Base-by-base conservation (phyloP, 495 filamentous ascomycete species). In the Glonium stellatum region DNA sequence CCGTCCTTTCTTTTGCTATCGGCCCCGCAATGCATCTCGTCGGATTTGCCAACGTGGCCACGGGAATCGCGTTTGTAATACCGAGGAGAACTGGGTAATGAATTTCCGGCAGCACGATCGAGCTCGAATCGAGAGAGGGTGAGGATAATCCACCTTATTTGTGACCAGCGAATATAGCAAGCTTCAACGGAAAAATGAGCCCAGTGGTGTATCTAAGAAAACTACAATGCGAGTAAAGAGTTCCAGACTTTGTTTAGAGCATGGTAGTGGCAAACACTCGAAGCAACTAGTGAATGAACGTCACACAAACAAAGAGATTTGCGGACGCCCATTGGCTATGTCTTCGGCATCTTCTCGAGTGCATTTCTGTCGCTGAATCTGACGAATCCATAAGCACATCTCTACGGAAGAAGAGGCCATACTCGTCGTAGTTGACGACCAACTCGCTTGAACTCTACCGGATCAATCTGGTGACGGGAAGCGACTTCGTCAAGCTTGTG, bases 401-500 rank as follows among this genome's bases (percentile, higher is more conserved):
- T 19, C 41, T 34, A 58, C 12, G 69, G 72, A 6, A 77, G 67
- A 48, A 79, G 65, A 15, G 75, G 76, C 76, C 76, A 79, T 47
- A 78, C 57, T 15, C 69, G 70, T 56, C 76, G 64, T 50, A 78
- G 60, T 47, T 55, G 60, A 18, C 65, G 62, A 50, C 73, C 69
- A 53, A 76, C 64, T 42, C 70, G 59, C 60, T 57, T 67, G 35
- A 79, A 79, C 59, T 70, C 59, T 22, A 61, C 68, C 21, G 68
- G 66, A 63, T 79, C 69, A 50, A 80, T 73, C 27, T 65, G 31
- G 61, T 81, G 73, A 59, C 78, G 75, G 34, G 57, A 63, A 55
- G 78, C 78, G 8, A 80, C 79, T 60, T 76, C 70, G 11, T 62
- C 69, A 49, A 79, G 61, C 64, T 80, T 81, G 25, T 67, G 37